Evolutionary conservation across 2,329 filamentous ascomycete species (phyloP).

Genomic region (Clarireedia monteithiana): DNA sequence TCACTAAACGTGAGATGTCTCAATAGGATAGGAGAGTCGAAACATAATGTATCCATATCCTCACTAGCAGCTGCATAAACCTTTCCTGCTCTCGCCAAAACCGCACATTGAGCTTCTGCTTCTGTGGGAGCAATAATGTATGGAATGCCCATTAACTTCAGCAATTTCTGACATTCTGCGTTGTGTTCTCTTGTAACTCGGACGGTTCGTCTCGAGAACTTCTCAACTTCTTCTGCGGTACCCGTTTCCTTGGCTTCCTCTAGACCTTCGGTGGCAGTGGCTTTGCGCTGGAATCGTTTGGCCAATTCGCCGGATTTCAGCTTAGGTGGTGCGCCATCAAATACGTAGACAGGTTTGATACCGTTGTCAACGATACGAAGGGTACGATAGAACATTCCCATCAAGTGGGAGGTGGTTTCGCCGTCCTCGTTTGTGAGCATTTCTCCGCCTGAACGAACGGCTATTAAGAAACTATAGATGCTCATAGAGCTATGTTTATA

Average conservation of each 20-base stretch:
- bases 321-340: constrained; percentile 93
- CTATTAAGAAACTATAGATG: constrained; percentile 97
- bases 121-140: constrained; percentile 94
- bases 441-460: constrained; percentile 92
- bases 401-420: constrained; percentile 94
- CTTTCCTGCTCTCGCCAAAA: constrained; percentile 81
- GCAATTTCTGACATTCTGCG: constrained; percentile 79
- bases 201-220: constrained; percentile 89
- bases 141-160: constrained; percentile 93
- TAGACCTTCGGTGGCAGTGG: constrained; percentile 79
- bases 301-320: constrained; percentile 96
- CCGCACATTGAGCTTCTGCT: constrained; percentile 93
- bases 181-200: constrained; percentile 96
- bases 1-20: constrained; percentile 95
- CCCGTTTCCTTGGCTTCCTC: constrained; percentile 97
- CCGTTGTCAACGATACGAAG: constrained; percentile 97
- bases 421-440: constrained; percentile 92
- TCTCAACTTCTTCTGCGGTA: constrained; percentile 95
- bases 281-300: constrained; percentile 91
- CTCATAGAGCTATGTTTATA: constrained; percentile 71
- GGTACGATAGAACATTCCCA: constrained; percentile 99
- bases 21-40: constrained; percentile 83
- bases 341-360: constrained; percentile 97
- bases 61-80: constrained; percentile 95
- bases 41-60: constrained; percentile 98